These are phyloP conservation scores for Populus ilicifolia DNA, from an alignment of 345 rosid genomes.

Conservation along the genomic window DNA sequence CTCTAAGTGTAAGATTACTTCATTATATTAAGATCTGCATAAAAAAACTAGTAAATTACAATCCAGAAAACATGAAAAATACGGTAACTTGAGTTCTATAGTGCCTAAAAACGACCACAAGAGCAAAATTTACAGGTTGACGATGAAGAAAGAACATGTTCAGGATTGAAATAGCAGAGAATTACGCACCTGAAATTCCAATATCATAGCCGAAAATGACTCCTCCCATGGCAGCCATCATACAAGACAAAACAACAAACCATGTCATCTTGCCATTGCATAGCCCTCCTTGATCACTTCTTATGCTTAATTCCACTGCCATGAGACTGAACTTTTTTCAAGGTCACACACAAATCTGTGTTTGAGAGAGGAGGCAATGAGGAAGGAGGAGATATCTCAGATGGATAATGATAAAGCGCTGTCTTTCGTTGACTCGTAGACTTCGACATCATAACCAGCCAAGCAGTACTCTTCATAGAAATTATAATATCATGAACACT, in stretches of 20 bases:
- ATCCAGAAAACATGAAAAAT: no score
- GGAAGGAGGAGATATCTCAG: neutral
- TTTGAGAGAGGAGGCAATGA: neutral
- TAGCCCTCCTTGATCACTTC: conserved; percentile 15
- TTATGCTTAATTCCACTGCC: conserved; percentile 39
- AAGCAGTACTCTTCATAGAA: no score
- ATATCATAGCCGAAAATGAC: conserved; percentile 83
- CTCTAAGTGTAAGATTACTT: no score
- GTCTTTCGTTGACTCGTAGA: neutral
- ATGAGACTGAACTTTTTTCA: conserved; percentile 20
- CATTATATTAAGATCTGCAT: no score
- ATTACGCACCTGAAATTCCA: conserved; percentile 61
- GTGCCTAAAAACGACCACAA: no score
- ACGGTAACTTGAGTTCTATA: no score
- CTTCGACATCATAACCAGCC: neutral
- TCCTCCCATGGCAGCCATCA: conserved; percentile 91
- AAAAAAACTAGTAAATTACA: no score
- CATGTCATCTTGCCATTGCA: conserved; percentile 54
- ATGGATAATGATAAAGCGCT: neutral
- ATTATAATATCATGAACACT: neutral
- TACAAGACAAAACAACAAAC: conserved; percentile 64
- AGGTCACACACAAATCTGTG: neutral
- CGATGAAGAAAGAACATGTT: no score
- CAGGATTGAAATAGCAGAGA: no score
- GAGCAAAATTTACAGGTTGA: no score